Evolutionary conservation across 176 grass and related monocot species (phyloP), one percentile per base, ranked within the genome.

Genomic region (Zoysia japonica): DNA sequence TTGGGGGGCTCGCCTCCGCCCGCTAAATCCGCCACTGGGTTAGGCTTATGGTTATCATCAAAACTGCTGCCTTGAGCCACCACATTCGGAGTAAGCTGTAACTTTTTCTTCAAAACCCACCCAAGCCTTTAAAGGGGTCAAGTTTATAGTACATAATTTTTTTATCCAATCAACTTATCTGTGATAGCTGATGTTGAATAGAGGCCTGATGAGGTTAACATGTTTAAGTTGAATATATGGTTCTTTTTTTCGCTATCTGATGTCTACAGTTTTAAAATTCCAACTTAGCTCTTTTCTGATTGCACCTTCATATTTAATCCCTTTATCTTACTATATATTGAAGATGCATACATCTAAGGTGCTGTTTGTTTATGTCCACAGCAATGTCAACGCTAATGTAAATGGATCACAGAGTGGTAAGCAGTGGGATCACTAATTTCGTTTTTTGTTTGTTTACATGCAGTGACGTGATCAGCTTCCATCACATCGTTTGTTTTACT

Each of bases 341-440:
- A 85, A 81, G 20, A 46, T 66, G n/a, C 61, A 51, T 11, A 72
- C 71, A 42, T 39, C 65, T 80, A 68, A 28, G 28, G 28, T 28
- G 28, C 28, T 28, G 28, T 28, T 28, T 28, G 28, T 28, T 28
- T 28, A 28, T 0, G 28, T 28, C 28, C 28, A 28, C 28, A 28
- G 28, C 0, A 28, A 28, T 28, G 28, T 28, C 28, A 28, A 28
- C 28, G 28, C 28, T 28, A 28, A 28, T 28, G 28, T 28, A 28
- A 28, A 28, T 28, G 28, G 28, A 28, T 28, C 28, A 28, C 28
- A 28, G 28, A 28, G 28, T 28, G 28, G 28, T 28, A 28, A 28
- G 28, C 28, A 0, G 28, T 28, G 28, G 28, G 28, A 28, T 28
- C 28, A 28, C 28, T 28, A 28, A 28, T 28, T 28, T 28, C 28